A percentile compares a stretch with the other conserved stretches of the same genome.
Evolutionary conservation across 306 rosid genomes (phyloP).

Genomic region (Boehmeria nivea): DNA sequence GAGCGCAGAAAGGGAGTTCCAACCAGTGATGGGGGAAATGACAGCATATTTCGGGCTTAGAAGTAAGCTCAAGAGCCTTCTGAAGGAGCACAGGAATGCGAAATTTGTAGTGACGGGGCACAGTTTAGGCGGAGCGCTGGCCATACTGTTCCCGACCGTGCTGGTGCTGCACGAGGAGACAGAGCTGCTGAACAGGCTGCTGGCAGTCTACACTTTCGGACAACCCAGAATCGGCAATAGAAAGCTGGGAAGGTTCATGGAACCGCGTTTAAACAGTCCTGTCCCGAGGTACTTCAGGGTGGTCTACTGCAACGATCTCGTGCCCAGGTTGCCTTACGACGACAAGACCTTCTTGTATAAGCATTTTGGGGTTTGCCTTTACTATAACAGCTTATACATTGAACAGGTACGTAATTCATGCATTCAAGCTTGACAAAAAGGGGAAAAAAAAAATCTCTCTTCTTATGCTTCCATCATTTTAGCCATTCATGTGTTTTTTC

Average conservation of each 20-base stretch:
- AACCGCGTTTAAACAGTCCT: constrained; percentile 39
- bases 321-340: constrained; percentile 76
- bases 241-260: constrained; percentile 60
- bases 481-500: too few species aligned
- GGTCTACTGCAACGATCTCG: constrained; percentile 75
- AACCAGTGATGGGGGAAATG: constrained; percentile 32
- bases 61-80: constrained; percentile 44
- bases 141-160: constrained; percentile 58
- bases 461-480: not conserved
- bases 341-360: constrained; percentile 54
- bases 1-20: constrained; percentile 7
- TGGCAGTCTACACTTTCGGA: constrained; percentile 68
- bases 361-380: constrained; percentile 73
- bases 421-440: too few species aligned
- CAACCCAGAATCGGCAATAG: constrained; percentile 69
- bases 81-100: constrained; percentile 60
- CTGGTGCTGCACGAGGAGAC: constrained; percentile 53
- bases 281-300: constrained; percentile 60
- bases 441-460: too few species aligned
- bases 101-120: constrained; percentile 72
- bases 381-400: constrained; percentile 52
- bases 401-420: constrained; percentile 33
- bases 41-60: constrained; percentile 52
- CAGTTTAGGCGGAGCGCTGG: constrained; percentile 79
- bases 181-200: constrained; percentile 52